Base-by-base conservation (phyloP, 2,329 filamentous ascomycete species). In the Aspergillus jensenii region DNA sequence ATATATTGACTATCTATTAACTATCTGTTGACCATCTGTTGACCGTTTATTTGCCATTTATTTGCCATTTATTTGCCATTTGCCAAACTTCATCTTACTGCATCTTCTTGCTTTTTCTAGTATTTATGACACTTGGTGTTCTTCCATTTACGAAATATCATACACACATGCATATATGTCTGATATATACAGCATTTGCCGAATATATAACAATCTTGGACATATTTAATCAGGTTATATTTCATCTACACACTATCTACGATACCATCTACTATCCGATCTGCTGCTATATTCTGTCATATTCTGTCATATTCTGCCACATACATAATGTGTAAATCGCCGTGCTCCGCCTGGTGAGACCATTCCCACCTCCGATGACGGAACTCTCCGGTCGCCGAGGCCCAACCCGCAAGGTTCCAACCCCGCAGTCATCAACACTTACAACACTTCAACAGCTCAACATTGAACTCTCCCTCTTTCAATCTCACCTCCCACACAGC, bases 241-340 rank as follows among this genome's bases (percentile, higher is more conserved):
- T 11, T 31, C 33, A 49, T 39, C 19, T 49, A n/a, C 9, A 11
- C 9, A 31, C 4, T 8, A 45, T 48, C 23, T 35, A n/a, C 3
- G 3, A 9, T 31, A 25, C 6, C 17, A 39, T 23, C 31, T 50
- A 19, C 15, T 49, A 4, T 12, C 7, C 6, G 40, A 39, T 31
- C 19, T 31, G 14, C 31, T 25, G 19, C 15, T 3, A 44, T 45
- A 8, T 21, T 25, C 31, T 37, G 17, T 21, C 31, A 44, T 45
- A 8, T 21, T 25, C 31, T 37, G 17, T 21, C 31, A 27, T 53
- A 31, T 45, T 44, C 17, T 47, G 37, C 40, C 46, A 56, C 25
- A 25, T 55, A 47, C 14, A 47, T 40, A 39, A 54, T 54, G 52
- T 39, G 33, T 52, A 44, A 23, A 52, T 44, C 49, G 23, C 25